Evolutionary conservation across 202 grass and related monocot genomes (phyloP).

Genomic region (Carex arenaria): DNA sequence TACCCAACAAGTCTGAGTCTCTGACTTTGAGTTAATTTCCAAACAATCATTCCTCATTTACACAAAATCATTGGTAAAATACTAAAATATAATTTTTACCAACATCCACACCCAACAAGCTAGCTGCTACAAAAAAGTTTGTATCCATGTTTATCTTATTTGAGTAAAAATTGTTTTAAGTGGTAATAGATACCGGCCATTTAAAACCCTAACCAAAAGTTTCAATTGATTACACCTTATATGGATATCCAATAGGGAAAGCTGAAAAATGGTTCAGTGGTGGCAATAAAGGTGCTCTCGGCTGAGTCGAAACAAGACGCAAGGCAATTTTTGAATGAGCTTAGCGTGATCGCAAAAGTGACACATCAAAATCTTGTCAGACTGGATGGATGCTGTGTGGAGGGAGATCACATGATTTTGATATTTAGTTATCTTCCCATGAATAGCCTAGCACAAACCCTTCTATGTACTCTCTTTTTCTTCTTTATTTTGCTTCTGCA

Average conservation of each 20-base stretch:
- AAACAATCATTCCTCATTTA: not conserved
- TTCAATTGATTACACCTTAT: not conserved
- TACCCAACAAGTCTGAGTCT: not conserved
- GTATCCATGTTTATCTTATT: not conserved
- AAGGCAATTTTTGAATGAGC: slow-evolving; percentile 78
- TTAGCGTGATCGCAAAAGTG: slow-evolving; percentile 57
- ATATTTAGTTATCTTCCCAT: slow-evolving; percentile 85
- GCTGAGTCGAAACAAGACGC: slow-evolving; percentile 63
- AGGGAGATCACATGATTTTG: slow-evolving; percentile 62
- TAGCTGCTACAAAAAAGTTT: not conserved
- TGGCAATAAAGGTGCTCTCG: slow-evolving; percentile 92
- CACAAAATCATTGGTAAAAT: not conserved
- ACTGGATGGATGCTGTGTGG: slow-evolving; percentile 61
- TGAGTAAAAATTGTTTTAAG: not conserved
- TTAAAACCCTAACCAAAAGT: not conserved
- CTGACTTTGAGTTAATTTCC: not conserved
- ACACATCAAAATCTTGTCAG: slow-evolving; percentile 70
- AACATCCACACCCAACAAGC: too few relatives aligned
- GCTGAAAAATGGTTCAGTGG: slow-evolving; percentile 51
- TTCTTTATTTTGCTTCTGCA: not conserved
- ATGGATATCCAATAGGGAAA: slow-evolving; percentile 47
- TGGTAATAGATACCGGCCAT: not conserved
- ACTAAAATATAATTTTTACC: too few relatives aligned
- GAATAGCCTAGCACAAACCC: slow-evolving; percentile 70
- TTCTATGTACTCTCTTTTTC: slow-evolving; percentile 46